These are phyloP conservation scores for Colletotrichum shisoi DNA, from an alignment of 2,329 filamentous ascomycete species.

Conservation along the genomic window DNA sequence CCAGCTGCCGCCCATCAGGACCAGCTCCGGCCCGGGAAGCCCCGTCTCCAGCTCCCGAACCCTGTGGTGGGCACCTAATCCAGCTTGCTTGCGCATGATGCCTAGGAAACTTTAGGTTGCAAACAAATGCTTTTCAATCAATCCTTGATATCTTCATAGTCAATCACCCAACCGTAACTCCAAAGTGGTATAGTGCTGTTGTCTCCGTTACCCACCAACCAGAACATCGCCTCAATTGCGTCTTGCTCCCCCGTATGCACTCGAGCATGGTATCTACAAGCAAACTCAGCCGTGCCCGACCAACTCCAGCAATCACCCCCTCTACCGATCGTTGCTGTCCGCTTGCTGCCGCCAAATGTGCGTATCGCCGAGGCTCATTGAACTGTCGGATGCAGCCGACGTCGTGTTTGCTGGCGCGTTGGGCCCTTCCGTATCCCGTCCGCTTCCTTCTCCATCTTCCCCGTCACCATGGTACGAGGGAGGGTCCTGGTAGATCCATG, in stretches of 20 bases:
- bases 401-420: constrained; percentile 27
- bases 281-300: not conserved
- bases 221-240: not conserved
- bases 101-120: not conserved
- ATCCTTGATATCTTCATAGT: not conserved
- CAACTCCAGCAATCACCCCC: too few species aligned
- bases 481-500: constrained; percentile 72
- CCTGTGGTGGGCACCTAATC: too few species aligned
- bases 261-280: constrained; percentile 28
- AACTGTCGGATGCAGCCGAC: constrained; percentile 53
- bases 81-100: too few species aligned
- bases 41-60: too few species aligned
- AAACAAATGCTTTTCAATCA: too few species aligned
- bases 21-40: too few species aligned
- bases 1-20: too few species aligned
- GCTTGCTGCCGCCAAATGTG: constrained; percentile 57
- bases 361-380: constrained; percentile 59
- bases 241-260: constrained; percentile 24
- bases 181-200: constrained; percentile 30
- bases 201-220: constrained; percentile 10
- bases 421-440: constrained; percentile 19
- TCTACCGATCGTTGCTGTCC: constrained; percentile 17
- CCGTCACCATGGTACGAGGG: constrained; percentile 49
- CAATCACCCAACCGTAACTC: not conserved
- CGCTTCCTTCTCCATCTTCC: constrained; percentile 31